Conservation (phyloP, 2,329 filamentous ascomycete genomes). For the Pezicula radicicola region DNA sequence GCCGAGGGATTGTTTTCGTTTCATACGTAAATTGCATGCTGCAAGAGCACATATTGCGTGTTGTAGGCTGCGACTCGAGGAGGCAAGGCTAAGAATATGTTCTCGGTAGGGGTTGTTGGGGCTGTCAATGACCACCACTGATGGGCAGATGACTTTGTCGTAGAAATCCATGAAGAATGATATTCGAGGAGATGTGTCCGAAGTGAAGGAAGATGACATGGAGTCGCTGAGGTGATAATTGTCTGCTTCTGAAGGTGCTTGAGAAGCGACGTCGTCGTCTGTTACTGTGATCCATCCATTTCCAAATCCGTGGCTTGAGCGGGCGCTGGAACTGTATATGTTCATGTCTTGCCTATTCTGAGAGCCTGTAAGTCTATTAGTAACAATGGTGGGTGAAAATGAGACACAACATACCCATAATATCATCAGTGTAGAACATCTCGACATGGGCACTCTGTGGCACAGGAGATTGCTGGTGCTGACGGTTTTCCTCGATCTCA, state of each 20-base stretch:
- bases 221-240: slow-evolving; percentile 35
- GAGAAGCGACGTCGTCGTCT: slow-evolving; percentile 28
- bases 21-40: slow-evolving; percentile 88
- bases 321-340: slow-evolving; percentile 25
- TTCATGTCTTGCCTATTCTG: slow-evolving; percentile 22
- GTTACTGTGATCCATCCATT: slow-evolving; percentile 29
- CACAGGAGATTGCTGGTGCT: slow-evolving; percentile 23
- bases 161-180: slow-evolving; percentile 93
- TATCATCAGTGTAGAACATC: slow-evolving; percentile 15
- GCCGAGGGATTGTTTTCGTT: slow-evolving; percentile 62
- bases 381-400: slow-evolving; percentile 3
- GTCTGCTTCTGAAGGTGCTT: slow-evolving; percentile 22
- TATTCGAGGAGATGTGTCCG: slow-evolving; percentile 71
- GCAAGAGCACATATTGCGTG: slow-evolving; percentile 89
- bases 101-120: slow-evolving; percentile 82
- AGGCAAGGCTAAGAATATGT: slow-evolving; percentile 76
- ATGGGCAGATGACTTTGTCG: slow-evolving; percentile 85
- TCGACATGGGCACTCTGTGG: neutral
- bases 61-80: slow-evolving; percentile 77
- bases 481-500: slow-evolving; percentile 35
- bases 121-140: slow-evolving; percentile 87
- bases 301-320: slow-evolving; percentile 19
- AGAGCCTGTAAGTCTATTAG: slow-evolving; percentile 12
- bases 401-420: slow-evolving; percentile 28
- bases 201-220: slow-evolving; percentile 50